Evolutionary conservation across 352 stramenopile genomes (phyloP).

Genomic region (Plasmopara halstedii): DNA sequence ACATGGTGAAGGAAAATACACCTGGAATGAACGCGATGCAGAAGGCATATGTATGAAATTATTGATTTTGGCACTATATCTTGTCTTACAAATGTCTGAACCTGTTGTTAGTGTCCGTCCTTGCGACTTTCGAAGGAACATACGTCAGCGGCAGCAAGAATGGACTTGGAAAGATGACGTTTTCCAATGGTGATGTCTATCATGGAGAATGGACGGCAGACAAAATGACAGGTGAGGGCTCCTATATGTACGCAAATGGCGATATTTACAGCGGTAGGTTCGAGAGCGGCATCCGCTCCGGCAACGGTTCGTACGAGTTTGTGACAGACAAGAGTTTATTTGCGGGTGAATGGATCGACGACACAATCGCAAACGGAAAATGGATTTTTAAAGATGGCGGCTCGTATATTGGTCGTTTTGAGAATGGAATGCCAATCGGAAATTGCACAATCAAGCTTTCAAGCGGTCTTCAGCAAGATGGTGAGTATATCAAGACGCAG

Average conservation of each 20-base stretch:
- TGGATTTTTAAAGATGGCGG: slow-evolving; percentile 88
- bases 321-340: slow-evolving; percentile 73
- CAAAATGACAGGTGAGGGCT: slow-evolving; percentile 85
- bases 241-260: slow-evolving; percentile 86
- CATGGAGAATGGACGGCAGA: slow-evolving; percentile 84
- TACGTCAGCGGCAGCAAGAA: slow-evolving; percentile 83
- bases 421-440: slow-evolving; percentile 80
- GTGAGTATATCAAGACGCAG: slow-evolving; percentile 67
- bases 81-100: background rate
- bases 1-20: slow-evolving; percentile 84
- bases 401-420: slow-evolving; percentile 78
- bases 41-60: slow-evolving; percentile 53
- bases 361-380: slow-evolving; percentile 84
- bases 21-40: slow-evolving; percentile 60
- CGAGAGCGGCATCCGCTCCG: slow-evolving; percentile 67
- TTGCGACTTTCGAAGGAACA: slow-evolving; percentile 76
- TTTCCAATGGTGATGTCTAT: slow-evolving; percentile 86
- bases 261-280: slow-evolving; percentile 89
- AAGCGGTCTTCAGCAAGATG: slow-evolving; percentile 77
- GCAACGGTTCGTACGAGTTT: slow-evolving; percentile 88
- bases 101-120: slow-evolving; percentile 41
- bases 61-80: background rate
- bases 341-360: slow-evolving; percentile 80
- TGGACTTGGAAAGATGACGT: slow-evolving; percentile 88
- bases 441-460: slow-evolving; percentile 84